Percentiles rank a stretch among this genome's conserved stretches.
Conservation (phyloP, 1,284 basidiomycete genomes). For the Rhodofomes roseus region DNA sequence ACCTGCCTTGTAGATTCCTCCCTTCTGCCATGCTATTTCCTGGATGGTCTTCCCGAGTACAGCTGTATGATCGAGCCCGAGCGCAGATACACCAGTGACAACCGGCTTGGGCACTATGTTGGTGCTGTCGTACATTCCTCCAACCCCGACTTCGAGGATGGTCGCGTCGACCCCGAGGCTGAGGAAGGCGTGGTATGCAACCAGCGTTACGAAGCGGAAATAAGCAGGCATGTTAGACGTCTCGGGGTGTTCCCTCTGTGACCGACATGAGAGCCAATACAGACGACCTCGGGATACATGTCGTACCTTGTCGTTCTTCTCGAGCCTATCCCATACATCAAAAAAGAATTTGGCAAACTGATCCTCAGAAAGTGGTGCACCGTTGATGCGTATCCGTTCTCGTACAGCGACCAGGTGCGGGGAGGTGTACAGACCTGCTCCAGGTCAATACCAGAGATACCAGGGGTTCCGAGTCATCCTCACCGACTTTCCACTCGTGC, state of each 20-base stretch:
- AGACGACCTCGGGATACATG: neutral
- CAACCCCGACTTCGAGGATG: constrained; percentile 95
- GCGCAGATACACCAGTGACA: constrained; percentile 85
- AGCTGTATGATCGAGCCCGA: constrained; percentile 93
- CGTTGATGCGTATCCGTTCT: constrained; percentile 94
- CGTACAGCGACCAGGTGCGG: constrained; percentile 96
- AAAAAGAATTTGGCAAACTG: constrained; percentile 93
- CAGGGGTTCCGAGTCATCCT: constrained; percentile 1
- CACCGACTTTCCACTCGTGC: constrained; percentile 74
- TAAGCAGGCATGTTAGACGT: constrained; percentile 84
- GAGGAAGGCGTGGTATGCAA: constrained; percentile 92
- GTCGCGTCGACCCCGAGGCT: constrained; percentile 73
- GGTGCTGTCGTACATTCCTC: constrained; percentile 93
- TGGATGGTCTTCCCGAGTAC: constrained; percentile 87
- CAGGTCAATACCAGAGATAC: neutral
- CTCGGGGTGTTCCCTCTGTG: constrained; percentile 49
- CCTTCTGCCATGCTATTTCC: constrained; percentile 95
- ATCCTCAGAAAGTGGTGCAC: constrained; percentile 84
- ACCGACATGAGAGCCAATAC: neutral
- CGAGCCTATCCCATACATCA: constrained; percentile 91
- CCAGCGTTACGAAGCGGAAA: constrained; percentile 90
- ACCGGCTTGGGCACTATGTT: constrained; percentile 92
- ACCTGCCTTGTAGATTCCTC: constrained; percentile 90
- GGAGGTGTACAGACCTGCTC: constrained; percentile 89
- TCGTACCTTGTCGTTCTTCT: constrained; percentile 60